Evolutionary conservation across 139 green algal genomes (phyloP).

Genomic region (Mesotaenium endlicherianum): DNA sequence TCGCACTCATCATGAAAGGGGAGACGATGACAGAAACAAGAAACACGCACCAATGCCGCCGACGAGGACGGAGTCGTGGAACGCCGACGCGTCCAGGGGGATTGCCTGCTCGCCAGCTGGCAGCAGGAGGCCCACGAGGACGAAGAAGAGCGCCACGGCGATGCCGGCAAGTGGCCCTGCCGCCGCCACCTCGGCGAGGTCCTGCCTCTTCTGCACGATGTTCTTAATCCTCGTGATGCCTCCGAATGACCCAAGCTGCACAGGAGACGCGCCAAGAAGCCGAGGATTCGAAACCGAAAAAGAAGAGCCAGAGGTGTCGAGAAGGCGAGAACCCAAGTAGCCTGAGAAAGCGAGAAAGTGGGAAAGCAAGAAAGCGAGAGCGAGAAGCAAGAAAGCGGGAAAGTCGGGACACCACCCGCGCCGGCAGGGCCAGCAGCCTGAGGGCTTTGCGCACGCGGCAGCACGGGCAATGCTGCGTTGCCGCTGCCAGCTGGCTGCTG

Average conservation of each 20-base stretch:
- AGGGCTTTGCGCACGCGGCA: too few relatives aligned
- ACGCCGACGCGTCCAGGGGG: slow-evolving; percentile 10
- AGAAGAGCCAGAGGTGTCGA: neutral
- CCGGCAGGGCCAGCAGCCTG: too few relatives aligned
- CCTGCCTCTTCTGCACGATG: slow-evolving; percentile 5
- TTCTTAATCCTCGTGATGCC: slow-evolving; percentile 74
- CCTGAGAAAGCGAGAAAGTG: too few relatives aligned
- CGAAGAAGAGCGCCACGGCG: neutral
- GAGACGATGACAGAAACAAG: neutral
- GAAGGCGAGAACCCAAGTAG: too few relatives aligned
- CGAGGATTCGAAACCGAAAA: neutral
- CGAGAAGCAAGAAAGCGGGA: too few relatives aligned
- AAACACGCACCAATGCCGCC: slow-evolving; percentile 38
- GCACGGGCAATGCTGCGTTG: too few relatives aligned
- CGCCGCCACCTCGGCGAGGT: slow-evolving; percentile 24
- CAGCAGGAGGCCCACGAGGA: slow-evolving; percentile 9
- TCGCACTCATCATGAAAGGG: too few relatives aligned
- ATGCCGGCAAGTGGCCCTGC: slow-evolving; percentile 28
- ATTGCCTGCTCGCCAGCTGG: slow-evolving; percentile 22
- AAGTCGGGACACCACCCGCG: too few relatives aligned
- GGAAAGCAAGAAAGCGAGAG: too few relatives aligned
- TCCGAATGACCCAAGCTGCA: slow-evolving; percentile 70
- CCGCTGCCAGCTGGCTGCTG: too few relatives aligned
- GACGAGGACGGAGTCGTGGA: slow-evolving; percentile 46
- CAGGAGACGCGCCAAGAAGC: neutral